Percentiles rank a stretch among this genome's conserved stretches.
These are phyloP conservation scores for Emergomyces pasteurianus DNA, from an alignment of 2,329 filamentous ascomycete species.

Conservation along the genomic window DNA sequence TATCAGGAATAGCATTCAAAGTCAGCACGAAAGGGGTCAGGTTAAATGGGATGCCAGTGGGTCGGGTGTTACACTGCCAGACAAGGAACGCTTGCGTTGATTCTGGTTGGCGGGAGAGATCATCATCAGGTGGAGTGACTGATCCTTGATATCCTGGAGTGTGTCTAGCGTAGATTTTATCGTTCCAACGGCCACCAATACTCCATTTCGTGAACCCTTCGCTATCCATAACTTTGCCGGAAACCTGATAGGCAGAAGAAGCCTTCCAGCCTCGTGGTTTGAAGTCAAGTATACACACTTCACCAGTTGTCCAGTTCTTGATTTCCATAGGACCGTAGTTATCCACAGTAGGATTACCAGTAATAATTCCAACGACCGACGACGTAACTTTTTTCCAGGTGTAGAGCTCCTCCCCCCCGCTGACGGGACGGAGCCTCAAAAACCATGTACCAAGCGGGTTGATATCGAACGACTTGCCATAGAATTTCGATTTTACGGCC, in stretches of 20 bases:
- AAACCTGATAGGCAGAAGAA: slow-evolving; percentile 76
- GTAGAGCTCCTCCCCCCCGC: slow-evolving; percentile 73
- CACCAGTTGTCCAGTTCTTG: slow-evolving; percentile 93
- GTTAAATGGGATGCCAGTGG: slow-evolving; percentile 85
- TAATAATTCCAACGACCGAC: slow-evolving; percentile 96
- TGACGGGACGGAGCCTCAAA: slow-evolving; percentile 63
- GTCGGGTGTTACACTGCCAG: slow-evolving; percentile 78
- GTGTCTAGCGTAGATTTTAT: slow-evolving; percentile 85
- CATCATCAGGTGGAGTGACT: slow-evolving; percentile 43
- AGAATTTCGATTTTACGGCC: slow-evolving; percentile 90
- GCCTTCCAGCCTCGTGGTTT: slow-evolving; percentile 95
- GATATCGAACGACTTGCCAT: slow-evolving; percentile 94
- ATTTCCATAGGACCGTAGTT: slow-evolving; percentile 97
- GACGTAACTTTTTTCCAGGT: slow-evolving; percentile 99
- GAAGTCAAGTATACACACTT: slow-evolving; percentile 81
- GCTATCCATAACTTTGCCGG: slow-evolving; percentile 71
- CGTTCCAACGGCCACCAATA: slow-evolving; percentile 92
- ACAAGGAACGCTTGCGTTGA: slow-evolving; percentile 76
- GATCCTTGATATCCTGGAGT: slow-evolving; percentile 80
- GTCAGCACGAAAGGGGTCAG: slow-evolving; percentile 92
- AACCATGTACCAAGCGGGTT: slow-evolving; percentile 97
- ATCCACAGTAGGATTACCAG: slow-evolving; percentile 89
- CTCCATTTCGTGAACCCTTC: slow-evolving; percentile 74
- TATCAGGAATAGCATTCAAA: slow-evolving; percentile 82
- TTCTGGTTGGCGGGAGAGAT: slow-evolving; percentile 43